These are phyloP conservation scores for Nemania diffusa DNA, from an alignment of 2,329 filamentous ascomycete genomes.

Conservation along the genomic window DNA sequence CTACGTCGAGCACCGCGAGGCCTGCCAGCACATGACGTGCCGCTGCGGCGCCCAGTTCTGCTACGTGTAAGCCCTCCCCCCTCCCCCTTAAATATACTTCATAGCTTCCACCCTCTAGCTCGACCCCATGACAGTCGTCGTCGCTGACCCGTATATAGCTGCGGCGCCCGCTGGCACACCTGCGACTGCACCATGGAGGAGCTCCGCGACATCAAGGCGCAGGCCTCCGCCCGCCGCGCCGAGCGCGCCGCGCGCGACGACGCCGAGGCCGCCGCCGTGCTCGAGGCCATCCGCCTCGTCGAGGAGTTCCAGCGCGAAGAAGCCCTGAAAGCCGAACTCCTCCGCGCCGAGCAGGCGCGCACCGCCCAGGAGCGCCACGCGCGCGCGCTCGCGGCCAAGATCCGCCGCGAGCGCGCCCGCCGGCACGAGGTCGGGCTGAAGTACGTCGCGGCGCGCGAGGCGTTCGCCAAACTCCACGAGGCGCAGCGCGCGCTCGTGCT, in stretches of 20 bases:
- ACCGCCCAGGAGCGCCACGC: slow-evolving; percentile 53
- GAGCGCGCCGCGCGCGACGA: slow-evolving; percentile 50
- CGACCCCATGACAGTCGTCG: too few relatives aligned
- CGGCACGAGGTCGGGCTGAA: slow-evolving; percentile 53
- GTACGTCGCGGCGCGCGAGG: slow-evolving; percentile 52
- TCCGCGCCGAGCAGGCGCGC: slow-evolving; percentile 53
- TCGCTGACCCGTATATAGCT: too few relatives aligned
- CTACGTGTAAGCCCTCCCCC: too few relatives aligned
- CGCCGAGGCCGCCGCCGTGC: slow-evolving; percentile 50
- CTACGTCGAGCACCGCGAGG: slow-evolving; percentile 79
- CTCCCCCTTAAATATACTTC: too few relatives aligned
- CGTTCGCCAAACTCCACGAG: slow-evolving; percentile 55
- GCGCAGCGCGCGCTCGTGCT: slow-evolving; percentile 55
- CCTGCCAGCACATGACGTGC: slow-evolving; percentile 90
- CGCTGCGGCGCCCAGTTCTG: slow-evolving; percentile 85
- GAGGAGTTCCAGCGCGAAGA: slow-evolving; percentile 61
- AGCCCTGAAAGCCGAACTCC: slow-evolving; percentile 54
- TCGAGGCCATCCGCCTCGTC: slow-evolving; percentile 57
- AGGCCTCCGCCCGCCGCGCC: slow-evolving; percentile 51
- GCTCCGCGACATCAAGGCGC: slow-evolving; percentile 54
- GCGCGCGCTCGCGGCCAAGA: slow-evolving; percentile 51
- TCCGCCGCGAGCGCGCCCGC: too few relatives aligned
- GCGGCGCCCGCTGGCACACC: slow-evolving; percentile 76
- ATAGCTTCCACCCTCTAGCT: too few relatives aligned
- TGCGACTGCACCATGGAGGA: slow-evolving; percentile 70